Conservation (phyloP, 129 eudicot genomes). For the Tagetes patula region DNA sequence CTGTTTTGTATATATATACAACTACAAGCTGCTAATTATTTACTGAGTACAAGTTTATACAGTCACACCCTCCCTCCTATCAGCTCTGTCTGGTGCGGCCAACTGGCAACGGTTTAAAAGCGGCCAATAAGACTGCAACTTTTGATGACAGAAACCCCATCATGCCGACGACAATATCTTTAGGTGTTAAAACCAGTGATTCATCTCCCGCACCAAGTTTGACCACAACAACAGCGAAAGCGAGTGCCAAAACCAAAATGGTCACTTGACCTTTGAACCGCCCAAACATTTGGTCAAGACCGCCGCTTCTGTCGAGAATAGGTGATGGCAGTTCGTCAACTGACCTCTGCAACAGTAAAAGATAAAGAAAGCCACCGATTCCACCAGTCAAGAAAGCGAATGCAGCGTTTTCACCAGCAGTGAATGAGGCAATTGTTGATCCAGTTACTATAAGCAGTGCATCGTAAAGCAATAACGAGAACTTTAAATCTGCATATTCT, state of each 20-base stretch:
- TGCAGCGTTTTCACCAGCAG: conserved; percentile 57
- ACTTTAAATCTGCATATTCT: conserved; percentile 77
- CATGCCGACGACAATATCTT: conserved; percentile 70
- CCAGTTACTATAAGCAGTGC: conserved; percentile 63
- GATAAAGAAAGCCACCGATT: conserved; percentile 66
- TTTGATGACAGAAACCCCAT: conserved; percentile 81
- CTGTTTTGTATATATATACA: conserved; percentile 15
- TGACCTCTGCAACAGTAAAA: conserved; percentile 68
- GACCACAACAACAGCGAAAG: conserved; percentile 38
- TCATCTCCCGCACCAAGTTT: conserved; percentile 51
- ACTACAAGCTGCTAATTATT: conserved; percentile 21
- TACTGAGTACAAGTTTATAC: background rate
- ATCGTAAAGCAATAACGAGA: conserved; percentile 72
- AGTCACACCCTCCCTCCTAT: conserved; percentile 18
- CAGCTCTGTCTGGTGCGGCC: conserved; percentile 31
- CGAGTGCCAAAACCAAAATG: conserved; percentile 51
- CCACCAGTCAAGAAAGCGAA: conserved; percentile 76
- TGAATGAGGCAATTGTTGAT: conserved; percentile 51
- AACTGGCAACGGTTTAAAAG: conserved; percentile 64
- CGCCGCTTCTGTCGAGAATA: conserved; percentile 34
- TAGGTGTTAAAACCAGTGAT: conserved; percentile 42
- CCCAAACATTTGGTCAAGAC: conserved; percentile 42
- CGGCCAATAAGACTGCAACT: conserved; percentile 72
- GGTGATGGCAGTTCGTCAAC: conserved; percentile 76
- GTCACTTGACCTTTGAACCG: conserved; percentile 49